phyloP scores from a whole-genome alignment of 129 eudicot genomes.

The Escallonia rubra region DNA sequence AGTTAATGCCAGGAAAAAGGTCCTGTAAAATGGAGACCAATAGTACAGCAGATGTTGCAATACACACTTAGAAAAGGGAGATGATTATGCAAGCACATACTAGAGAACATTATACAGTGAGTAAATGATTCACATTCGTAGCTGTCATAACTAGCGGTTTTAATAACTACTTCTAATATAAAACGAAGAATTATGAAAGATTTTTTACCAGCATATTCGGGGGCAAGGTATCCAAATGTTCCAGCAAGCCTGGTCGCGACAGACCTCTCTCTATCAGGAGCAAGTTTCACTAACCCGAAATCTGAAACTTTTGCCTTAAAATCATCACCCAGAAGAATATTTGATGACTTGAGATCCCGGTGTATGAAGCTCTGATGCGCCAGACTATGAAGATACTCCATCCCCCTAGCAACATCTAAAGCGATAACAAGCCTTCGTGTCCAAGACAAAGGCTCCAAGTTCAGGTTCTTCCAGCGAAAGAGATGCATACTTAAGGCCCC shows the following conservation, averaged over 20 bases:
- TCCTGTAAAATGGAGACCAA: background rate
- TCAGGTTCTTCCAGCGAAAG: slow-evolving; percentile 49
- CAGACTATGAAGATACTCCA: slow-evolving; percentile 42
- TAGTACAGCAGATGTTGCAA: background rate
- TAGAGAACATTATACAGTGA: too few species aligned
- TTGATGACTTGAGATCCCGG: slow-evolving; percentile 38
- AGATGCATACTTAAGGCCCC: slow-evolving; percentile 71
- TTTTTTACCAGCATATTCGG: slow-evolving; percentile 42
- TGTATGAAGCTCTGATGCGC: slow-evolving; percentile 43
- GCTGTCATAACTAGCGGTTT: too few species aligned
- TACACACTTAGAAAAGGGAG: background rate
- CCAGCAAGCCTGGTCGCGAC: slow-evolving; percentile 47
- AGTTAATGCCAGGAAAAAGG: too few species aligned
- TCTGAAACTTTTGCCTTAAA: slow-evolving; percentile 43
- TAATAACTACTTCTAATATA: too few species aligned
- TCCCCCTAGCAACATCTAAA: slow-evolving; percentile 42
- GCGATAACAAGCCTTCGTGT: slow-evolving; percentile 34
- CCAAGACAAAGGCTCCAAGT: slow-evolving; percentile 38
- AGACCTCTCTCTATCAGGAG: slow-evolving; percentile 38
- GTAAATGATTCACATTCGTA: background rate
- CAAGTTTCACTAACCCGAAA: slow-evolving; percentile 43
- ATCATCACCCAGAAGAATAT: slow-evolving; percentile 35
- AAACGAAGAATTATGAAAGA: background rate
- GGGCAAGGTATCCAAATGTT: slow-evolving; percentile 48
- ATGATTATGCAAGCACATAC: background rate